Evolutionary conservation across 352 stramenopile species (phyloP).

Genomic region (Globisporangium megalacanthum): DNA sequence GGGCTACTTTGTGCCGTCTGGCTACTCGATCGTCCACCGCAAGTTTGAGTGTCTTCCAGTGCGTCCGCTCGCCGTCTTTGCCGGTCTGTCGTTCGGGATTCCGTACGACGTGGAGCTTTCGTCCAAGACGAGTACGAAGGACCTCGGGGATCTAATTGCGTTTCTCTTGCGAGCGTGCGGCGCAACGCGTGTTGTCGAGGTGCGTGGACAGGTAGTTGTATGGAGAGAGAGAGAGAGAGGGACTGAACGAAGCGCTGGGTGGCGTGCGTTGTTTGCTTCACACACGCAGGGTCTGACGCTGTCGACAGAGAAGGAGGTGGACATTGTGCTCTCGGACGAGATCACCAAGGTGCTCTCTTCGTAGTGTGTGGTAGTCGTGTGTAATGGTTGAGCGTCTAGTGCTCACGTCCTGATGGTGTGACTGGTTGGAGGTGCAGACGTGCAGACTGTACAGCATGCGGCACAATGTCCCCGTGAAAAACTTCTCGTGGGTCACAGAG

Average conservation of each 20-base stretch:
- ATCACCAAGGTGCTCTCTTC: conserved; percentile 46
- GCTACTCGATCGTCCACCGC: conserved; percentile 50
- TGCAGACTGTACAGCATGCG: conserved; percentile 47
- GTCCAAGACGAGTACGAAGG: conserved; percentile 28
- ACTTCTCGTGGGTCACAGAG: conserved; percentile 77
- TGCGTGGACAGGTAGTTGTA: conserved; percentile 10
- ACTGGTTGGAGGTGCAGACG: conserved; percentile 20
- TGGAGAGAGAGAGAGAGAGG: background rate
- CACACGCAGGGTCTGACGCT: conserved; percentile 37
- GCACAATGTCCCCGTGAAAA: conserved; percentile 37
- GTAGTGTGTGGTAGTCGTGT: no score
- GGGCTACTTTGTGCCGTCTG: conserved; percentile 63
- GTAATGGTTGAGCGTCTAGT: background rate
- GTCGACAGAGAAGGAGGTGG: conserved; percentile 29
- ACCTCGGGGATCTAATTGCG: conserved; percentile 36
- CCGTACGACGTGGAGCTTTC: conserved; percentile 34
- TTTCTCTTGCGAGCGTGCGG: conserved; percentile 65
- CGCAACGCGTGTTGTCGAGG: conserved; percentile 50
- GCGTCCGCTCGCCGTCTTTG: conserved; percentile 54
- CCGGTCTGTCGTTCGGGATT: conserved; percentile 56
- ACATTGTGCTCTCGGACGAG: conserved; percentile 67
- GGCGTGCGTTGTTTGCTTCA: background rate
- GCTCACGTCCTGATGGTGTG: background rate
- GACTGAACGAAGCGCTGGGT: no score
- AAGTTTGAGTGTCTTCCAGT: conserved; percentile 58